A percentile compares a stretch with the other conserved stretches of the same genome.
phyloP scores from a whole-genome alignment of 2,329 filamentous ascomycete genomes.

The Nakataea oryzae region DNA sequence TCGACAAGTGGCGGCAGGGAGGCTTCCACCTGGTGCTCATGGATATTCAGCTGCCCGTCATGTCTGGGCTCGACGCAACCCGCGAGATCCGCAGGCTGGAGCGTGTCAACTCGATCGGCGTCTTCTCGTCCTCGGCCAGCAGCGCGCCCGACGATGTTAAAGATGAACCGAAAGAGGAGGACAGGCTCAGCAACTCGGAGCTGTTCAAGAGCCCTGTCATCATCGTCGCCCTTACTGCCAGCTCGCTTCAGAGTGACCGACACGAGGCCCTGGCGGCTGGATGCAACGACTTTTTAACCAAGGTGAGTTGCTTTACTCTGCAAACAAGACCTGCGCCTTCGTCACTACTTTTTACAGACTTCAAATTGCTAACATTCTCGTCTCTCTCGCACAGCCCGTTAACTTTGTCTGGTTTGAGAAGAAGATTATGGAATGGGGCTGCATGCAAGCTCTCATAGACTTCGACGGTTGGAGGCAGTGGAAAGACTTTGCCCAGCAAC shows the following conservation, averaged over 20 bases:
- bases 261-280: slow-evolving; percentile 91
- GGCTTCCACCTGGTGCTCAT: slow-evolving; percentile 95
- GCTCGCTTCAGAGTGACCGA: slow-evolving; percentile 86
- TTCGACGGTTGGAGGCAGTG: slow-evolving; percentile 97
- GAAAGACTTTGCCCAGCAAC: slow-evolving; percentile 65
- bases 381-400: slow-evolving; percentile 54
- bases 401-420: slow-evolving; percentile 96
- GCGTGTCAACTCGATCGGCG: slow-evolving; percentile 82
- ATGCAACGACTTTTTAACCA: slow-evolving; percentile 96
- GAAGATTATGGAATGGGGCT: slow-evolving; percentile 99
- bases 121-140: slow-evolving; percentile 63
- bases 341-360: neutral
- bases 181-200: slow-evolving; percentile 55
- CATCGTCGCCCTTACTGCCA: slow-evolving; percentile 92
- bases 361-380: slow-evolving; percentile 12
- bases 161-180: slow-evolving; percentile 47
- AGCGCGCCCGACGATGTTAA: slow-evolving; percentile 32
- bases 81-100: slow-evolving; percentile 89
- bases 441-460: slow-evolving; percentile 98
- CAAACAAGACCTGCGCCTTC: neutral
- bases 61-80: slow-evolving; percentile 91
- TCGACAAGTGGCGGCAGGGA: slow-evolving; percentile 83
- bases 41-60: slow-evolving; percentile 96
- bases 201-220: slow-evolving; percentile 96
- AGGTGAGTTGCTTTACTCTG: slow-evolving; percentile 44